Conservation (phyloP, 176 grass and related monocot genomes). For the Pontederia crassipes region DNA sequence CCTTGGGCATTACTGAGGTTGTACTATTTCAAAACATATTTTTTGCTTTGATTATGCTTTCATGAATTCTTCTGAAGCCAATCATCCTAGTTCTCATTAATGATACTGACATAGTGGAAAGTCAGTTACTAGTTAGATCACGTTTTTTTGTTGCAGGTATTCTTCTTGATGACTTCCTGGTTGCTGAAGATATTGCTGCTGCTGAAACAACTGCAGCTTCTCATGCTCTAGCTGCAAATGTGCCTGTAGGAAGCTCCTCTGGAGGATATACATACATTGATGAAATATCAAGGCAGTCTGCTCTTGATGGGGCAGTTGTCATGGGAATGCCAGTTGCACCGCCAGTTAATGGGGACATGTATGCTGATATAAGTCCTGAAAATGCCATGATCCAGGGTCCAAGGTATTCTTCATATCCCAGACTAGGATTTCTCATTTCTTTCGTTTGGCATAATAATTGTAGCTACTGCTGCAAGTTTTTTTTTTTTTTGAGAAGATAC, state of each 20-base stretch:
- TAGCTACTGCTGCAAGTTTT: too few species aligned
- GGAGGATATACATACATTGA: conserved; percentile 50
- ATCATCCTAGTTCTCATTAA: too few species aligned
- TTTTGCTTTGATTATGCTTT: conserved; percentile 5
- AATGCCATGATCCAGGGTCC: conserved; percentile 76
- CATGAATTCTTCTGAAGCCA: neutral
- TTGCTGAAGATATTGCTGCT: conserved; percentile 91
- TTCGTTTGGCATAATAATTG: neutral
- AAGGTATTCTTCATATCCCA: conserved; percentile 39
- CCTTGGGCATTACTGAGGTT: too few species aligned
- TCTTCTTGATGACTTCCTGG: conserved; percentile 88
- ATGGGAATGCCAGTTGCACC: conserved; percentile 86
- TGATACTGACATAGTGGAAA: too few species aligned
- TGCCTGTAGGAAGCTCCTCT: conserved; percentile 50
- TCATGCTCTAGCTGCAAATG: conserved; percentile 60
- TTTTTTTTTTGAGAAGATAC: too few species aligned
- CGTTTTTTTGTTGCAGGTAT: conserved; percentile 44
- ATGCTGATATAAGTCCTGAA: conserved; percentile 89
- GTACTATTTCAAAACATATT: too few species aligned
- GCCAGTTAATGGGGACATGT: conserved; percentile 76
- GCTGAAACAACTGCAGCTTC: conserved; percentile 68
- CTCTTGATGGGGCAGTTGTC: conserved; percentile 59
- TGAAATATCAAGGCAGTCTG: conserved; percentile 49
- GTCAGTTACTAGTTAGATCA: conserved; percentile 3
- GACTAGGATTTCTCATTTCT: neutral